These are phyloP conservation scores for Xylaria scruposa DNA, from an alignment of 495 filamentous ascomycete genomes.

Conservation along the genomic window DNA sequence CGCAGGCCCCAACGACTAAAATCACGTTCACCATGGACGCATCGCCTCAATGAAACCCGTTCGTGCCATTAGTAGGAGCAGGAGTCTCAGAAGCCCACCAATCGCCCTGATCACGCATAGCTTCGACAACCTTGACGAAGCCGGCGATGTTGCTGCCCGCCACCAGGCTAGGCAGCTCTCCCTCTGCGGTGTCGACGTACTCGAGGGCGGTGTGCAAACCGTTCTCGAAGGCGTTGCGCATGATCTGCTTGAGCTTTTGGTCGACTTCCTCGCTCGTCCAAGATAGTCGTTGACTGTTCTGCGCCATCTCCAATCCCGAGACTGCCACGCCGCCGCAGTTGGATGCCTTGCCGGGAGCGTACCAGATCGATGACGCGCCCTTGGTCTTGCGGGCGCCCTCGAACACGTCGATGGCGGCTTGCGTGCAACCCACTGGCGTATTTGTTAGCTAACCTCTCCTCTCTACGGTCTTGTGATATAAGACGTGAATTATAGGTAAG, in stretches of 20 bases:
- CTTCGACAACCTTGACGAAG: constrained; percentile 92
- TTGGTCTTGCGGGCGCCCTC: constrained; percentile 79
- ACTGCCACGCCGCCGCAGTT: constrained; percentile 98
- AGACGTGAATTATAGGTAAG: neutral
- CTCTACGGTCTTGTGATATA: neutral
- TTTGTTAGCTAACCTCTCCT: neutral
- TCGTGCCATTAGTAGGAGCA: neutral
- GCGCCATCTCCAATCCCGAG: constrained; percentile 98
- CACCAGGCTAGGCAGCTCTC: constrained; percentile 86
- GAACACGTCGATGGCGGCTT: constrained; percentile 93
- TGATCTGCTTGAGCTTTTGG: constrained; percentile 88
- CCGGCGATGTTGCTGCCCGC: constrained; percentile 96
- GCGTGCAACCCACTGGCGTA: constrained; percentile 80
- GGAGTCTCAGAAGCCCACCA: constrained; percentile 69
- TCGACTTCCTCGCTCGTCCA: constrained; percentile 95
- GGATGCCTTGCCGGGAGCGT: constrained; percentile 94
- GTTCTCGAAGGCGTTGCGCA: constrained; percentile 92
- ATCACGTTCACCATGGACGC: neutral
- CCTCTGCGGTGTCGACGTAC: constrained; percentile 78
- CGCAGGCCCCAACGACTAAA: neutral
- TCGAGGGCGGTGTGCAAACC: constrained; percentile 88
- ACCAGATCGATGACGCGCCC: constrained; percentile 81
- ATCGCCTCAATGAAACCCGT: neutral
- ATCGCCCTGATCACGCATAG: constrained; percentile 96
- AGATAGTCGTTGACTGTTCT: constrained; percentile 85